Percentiles rank a stretch among this genome's conserved stretches.
These are phyloP conservation scores for Colletotrichum sidae DNA, from an alignment of 2,329 filamentous ascomycete species.

Conservation along the genomic window DNA sequence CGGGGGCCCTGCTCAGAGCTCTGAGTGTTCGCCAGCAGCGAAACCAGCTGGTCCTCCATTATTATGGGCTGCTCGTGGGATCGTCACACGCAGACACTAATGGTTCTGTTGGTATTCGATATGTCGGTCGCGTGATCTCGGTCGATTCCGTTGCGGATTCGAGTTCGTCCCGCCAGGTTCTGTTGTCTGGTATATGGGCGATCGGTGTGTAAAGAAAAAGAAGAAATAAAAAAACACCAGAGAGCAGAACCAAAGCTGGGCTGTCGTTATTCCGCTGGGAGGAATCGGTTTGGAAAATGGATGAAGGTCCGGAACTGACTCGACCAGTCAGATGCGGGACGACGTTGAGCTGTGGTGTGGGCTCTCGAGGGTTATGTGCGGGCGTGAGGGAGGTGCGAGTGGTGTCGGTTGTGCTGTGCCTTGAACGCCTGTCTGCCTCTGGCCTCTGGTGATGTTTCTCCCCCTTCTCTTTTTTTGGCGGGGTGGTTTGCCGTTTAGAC, in stretches of 20 bases:
- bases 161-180: not conserved
- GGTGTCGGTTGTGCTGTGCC: constrained; percentile 10
- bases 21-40: constrained; percentile 89
- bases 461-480: constrained; percentile 32
- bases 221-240: not conserved
- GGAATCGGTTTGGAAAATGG: constrained; percentile 7
- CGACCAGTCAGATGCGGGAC: constrained; percentile 10
- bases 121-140: constrained; percentile 4
- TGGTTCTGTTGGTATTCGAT: not conserved
- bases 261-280: not conserved
- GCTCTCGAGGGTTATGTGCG: constrained; percentile 10
- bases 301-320: constrained; percentile 9
- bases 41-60: constrained; percentile 95
- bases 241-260: constrained; percentile 1
- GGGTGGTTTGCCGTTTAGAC: constrained; percentile 33
- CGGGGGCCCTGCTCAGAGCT: constrained; percentile 79
- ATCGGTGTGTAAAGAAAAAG: constrained; percentile 5
- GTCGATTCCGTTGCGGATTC: not conserved
- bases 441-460: constrained; percentile 34
- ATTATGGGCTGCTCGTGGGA: constrained; percentile 45
- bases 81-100: no score
- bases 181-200: not conserved
- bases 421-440: constrained; percentile 7
- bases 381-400: not conserved
- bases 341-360: constrained; percentile 9